Conservation (phyloP, 352 stramenopile species). For the Globisporangium nunn region DNA sequence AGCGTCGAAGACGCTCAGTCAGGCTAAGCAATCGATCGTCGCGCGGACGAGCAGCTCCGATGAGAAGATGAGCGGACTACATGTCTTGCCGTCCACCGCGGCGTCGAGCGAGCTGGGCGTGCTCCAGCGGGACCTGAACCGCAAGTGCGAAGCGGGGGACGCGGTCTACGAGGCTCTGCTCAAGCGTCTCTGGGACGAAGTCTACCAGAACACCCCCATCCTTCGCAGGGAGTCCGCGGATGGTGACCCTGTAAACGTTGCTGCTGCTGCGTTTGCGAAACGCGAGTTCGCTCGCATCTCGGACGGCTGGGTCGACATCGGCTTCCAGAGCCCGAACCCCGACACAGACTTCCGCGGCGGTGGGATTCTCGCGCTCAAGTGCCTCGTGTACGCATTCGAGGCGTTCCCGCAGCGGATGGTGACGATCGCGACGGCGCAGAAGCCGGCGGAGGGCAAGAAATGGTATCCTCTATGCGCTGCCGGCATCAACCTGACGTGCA, state of each 20-base stretch:
- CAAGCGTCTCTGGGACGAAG: slow-evolving; percentile 49
- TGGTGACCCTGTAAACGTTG: not conserved
- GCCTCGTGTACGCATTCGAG: slow-evolving; percentile 77
- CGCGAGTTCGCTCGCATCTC: slow-evolving; percentile 31
- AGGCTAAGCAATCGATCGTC: slow-evolving; percentile 29
- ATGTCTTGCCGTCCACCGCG: slow-evolving; percentile 24
- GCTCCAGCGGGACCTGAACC: slow-evolving; percentile 57
- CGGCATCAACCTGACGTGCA: slow-evolving; percentile 80
- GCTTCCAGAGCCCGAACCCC: slow-evolving; percentile 71
- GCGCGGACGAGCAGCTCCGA: slow-evolving; percentile 13
- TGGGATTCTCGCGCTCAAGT: slow-evolving; percentile 76
- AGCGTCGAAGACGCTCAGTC: slow-evolving; percentile 25
- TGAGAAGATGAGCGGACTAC: slow-evolving; percentile 1
- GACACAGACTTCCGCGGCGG: slow-evolving; percentile 82
- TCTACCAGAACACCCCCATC: slow-evolving; percentile 29
- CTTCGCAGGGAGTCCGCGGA: not conserved
- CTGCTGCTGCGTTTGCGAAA: not conserved
- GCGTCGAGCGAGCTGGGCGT: slow-evolving; percentile 32
- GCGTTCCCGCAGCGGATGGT: slow-evolving; percentile 65
- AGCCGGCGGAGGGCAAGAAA: slow-evolving; percentile 32
- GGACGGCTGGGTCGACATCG: slow-evolving; percentile 65
- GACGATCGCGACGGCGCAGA: slow-evolving; percentile 45
- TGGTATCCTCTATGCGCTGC: slow-evolving; percentile 82
- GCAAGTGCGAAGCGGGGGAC: slow-evolving; percentile 52
- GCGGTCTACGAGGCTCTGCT: slow-evolving; percentile 60